Evolutionary conservation across 495 filamentous ascomycete species (phyloP), one percentile per base, ranked within the genome.

Genomic region (Penicillium cinerascens): DNA sequence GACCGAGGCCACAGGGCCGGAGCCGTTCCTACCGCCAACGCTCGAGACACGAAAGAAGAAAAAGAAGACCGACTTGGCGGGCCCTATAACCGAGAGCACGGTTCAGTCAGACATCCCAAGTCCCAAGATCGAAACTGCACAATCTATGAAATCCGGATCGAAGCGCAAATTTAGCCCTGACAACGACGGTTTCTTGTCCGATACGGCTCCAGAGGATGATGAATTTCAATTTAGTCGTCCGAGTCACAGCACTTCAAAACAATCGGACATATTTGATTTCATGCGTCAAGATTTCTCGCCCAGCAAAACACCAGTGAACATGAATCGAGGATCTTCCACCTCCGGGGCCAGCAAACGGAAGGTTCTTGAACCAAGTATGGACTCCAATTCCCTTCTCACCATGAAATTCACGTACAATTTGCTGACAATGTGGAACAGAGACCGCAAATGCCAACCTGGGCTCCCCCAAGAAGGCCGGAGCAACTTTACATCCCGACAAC

Each of bases 131-230:
- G 33, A 54, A 16, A 11, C 50, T 5, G 41, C 16, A 44, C 44
- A 54, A 23, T 35, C 48, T 13, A 50, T 74, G 1, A 78, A 75
- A 44, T 74, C 74, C 16, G 82, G 80, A 13, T 76, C 80, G 3
- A 88, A 88, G 64, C 68, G 84, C 29, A 87, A 87, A 61, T 75
- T 87, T 23, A 81, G 72, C 52, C 72, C 76, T 5, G 79, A 86
- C 16, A 77, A 82, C 17, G 71, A 78, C 16, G 66, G 26, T 23
- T 59, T 63, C 41, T 49, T 44, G 41, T 53, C 64, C 27, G 59
- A 55, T 38, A 16, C 47, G 8, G 51, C 61, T 20, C 54, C 49
- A 17, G 67, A 69, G 29, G 74, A 73, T 18, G 76, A 73, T 42
- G 72, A 70, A 41, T 84, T 85, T 56, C 70, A 78, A 47, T 85